These are phyloP conservation scores for Phytophthora lateralis DNA, from an alignment of 352 stramenopile species.

Conservation along the genomic window DNA sequence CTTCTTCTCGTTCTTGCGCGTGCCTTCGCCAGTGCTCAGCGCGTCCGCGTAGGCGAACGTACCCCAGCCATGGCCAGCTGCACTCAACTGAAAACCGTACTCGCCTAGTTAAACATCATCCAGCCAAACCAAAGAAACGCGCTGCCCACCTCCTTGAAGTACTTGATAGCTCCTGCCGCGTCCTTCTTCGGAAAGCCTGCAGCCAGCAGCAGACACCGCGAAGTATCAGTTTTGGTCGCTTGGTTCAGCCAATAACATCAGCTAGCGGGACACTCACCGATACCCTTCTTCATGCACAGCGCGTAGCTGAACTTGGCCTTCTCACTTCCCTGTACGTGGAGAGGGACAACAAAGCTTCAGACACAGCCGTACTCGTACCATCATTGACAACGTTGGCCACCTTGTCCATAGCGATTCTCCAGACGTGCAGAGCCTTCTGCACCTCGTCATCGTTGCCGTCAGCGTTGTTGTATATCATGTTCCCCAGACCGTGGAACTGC, in stretches of 20 bases:
- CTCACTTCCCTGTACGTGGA: slow-evolving; percentile 58
- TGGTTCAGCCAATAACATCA: neutral
- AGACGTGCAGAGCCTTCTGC: slow-evolving; percentile 78
- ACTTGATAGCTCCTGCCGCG: slow-evolving; percentile 52
- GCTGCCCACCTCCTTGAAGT: slow-evolving; percentile 70
- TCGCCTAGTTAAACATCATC: neutral
- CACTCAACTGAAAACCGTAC: slow-evolving; percentile 45
- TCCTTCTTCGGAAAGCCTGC: slow-evolving; percentile 68
- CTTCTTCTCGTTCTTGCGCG: slow-evolving; percentile 73
- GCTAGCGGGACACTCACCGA: slow-evolving; percentile 33
- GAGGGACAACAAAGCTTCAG: neutral
- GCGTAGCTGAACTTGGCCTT: slow-evolving; percentile 89
- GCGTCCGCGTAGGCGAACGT: slow-evolving; percentile 84
- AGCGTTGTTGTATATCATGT: slow-evolving; percentile 87
- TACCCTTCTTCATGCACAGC: slow-evolving; percentile 81
- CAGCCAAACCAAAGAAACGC: slow-evolving; percentile 1
- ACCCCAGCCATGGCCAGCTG: slow-evolving; percentile 70
- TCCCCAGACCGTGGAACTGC: slow-evolving; percentile 74
- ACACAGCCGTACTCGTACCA: neutral
- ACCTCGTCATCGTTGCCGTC: slow-evolving; percentile 60
- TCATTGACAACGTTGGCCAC: slow-evolving; percentile 15
- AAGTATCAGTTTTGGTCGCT: neutral
- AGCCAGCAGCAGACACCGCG: neutral
- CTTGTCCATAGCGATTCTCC: slow-evolving; percentile 85
- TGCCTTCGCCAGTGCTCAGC: slow-evolving; percentile 77